Evolutionary conservation across 176 grass and related monocot genomes (phyloP).

Genomic region (Thinopyrum elongatum): DNA sequence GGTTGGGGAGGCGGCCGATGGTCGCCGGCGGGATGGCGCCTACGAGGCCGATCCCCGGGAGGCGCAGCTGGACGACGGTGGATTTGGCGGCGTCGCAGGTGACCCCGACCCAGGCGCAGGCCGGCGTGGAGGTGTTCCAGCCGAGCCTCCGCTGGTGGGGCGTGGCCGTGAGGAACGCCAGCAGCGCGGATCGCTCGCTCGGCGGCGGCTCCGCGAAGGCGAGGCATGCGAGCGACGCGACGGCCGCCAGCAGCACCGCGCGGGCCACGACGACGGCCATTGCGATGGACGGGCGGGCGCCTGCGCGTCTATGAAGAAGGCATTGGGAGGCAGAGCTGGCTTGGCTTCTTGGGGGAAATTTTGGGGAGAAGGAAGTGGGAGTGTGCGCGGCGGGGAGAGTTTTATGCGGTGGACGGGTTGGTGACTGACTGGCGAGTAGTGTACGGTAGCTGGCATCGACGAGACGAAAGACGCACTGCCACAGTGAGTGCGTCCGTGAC

Average conservation of each 20-base stretch:
- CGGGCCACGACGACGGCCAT: constrained; percentile 12
- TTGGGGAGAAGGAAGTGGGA: constrained; percentile 1
- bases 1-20: constrained; percentile 44
- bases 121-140: constrained; percentile 57
- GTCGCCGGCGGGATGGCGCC: constrained; percentile 58
- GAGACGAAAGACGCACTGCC: background rate
- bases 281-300: background rate
- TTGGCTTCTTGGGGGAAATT: background rate
- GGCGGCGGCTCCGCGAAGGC: constrained; percentile 41
- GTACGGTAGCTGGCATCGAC: background rate
- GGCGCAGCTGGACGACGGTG: constrained; percentile 49
- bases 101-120: constrained; percentile 79
- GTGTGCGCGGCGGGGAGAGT: constrained; percentile 16
- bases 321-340: constrained; percentile 1
- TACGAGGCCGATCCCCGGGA: constrained; percentile 67
- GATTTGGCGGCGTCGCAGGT: constrained; percentile 50
- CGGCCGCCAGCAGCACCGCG: background rate
- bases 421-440: background rate
- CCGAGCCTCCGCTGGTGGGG: constrained; percentile 74
- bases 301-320: constrained; percentile 12
- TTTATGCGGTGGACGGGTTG: constrained; percentile 9
- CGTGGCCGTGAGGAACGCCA: constrained; percentile 56
- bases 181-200: constrained; percentile 64
- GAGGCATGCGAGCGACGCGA: background rate
- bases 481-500: constrained; percentile 39